These are phyloP conservation scores for Leccinum fuscescens DNA, from an alignment of 1,284 basidiomycete genomes.

Conservation along the genomic window DNA sequence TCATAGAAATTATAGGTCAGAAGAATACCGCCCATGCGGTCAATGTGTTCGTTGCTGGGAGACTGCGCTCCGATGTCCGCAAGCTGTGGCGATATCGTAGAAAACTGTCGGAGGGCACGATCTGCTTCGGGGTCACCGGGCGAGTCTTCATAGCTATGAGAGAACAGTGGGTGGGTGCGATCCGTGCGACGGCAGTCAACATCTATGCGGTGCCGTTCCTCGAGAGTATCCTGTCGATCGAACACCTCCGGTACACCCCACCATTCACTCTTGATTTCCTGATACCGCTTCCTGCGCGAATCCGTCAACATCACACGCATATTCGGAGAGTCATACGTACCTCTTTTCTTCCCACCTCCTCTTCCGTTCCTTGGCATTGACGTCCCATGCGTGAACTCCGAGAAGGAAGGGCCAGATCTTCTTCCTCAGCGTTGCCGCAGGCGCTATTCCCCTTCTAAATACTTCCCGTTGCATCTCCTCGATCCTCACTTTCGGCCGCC, in stretches of 20 bases:
- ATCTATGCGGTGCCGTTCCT: constrained; percentile 87
- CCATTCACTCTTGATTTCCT: constrained; percentile 74
- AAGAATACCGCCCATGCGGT: constrained; percentile 75
- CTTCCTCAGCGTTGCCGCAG: constrained; percentile 54
- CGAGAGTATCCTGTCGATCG: constrained; percentile 73
- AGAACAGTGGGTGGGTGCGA: constrained; percentile 84
- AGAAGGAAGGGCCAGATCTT: constrained; percentile 90
- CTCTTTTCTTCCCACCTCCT: constrained; percentile 61
- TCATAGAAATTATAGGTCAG: constrained; percentile 93
- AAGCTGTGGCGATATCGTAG: constrained; percentile 68
- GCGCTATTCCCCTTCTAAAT: constrained; percentile 69
- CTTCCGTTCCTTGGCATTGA: constrained; percentile 53
- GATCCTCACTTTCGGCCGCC: constrained; percentile 60
- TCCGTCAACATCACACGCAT: constrained; percentile 19
- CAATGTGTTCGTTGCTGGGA: constrained; percentile 84
- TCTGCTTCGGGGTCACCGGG: constrained; percentile 47
- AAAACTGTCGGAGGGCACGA: constrained; percentile 49
- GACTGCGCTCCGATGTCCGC: constrained; percentile 79
- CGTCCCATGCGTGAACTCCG: constrained; percentile 80
- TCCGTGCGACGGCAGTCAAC: constrained; percentile 99
- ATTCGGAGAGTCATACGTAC: constrained; percentile 38
- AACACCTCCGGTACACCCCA: constrained; percentile 78
- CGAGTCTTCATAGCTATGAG: constrained; percentile 41
- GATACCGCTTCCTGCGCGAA: constrained; percentile 61
- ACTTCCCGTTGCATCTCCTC: constrained; percentile 75